Base-by-base conservation (phyloP, 2,329 filamentous ascomycete genomes). In the Penicillium psychrosexuale region DNA sequence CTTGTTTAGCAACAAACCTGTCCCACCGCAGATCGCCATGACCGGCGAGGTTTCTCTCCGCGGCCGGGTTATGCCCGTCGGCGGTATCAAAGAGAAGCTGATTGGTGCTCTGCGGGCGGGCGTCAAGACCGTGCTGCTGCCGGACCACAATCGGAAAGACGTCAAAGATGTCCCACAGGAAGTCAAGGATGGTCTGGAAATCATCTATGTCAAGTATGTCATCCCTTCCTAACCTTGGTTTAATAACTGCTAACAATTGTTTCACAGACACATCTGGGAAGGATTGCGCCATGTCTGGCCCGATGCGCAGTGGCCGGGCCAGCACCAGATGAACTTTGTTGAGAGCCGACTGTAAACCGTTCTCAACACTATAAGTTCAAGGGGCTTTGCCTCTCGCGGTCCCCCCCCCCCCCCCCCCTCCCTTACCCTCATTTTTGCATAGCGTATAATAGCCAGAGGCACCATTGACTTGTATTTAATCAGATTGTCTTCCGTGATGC, bases 71-170 rank as follows among this genome's bases (percentile, higher is more conserved):
- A 90, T 94, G 75, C 91, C 93, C 27, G 94, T 99, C 34, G 94
- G 94, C 50, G 94, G 94, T 17, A 97, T 99, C 77, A 97, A 97
- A 77, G 93, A 99, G 83, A 99, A 99, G 75, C 81, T 97, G 50
- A 97, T 99, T 69, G 94, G 94, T 22, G 94, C 94, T 8, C 80
- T 95, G 69, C 84, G 93, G 52, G 94, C 94, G 2, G 94, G 94
- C 28, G 93, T 99, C 58, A 96, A 96, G 81, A 93, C 90, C 31
- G 93, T 99, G 8, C 73, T 99, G 57, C 78, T 99, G 8, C 94
- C 94, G 3, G 83, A 87, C 31, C 88, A 90, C 64, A 99, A 99
- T 72, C 83, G 87, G 60, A 97, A 97, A 76, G 94, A 99, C 70
- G 88, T 89, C 55, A 89, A 89, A 73, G 93, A 97, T 74, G 79